These are phyloP conservation scores for Fusarium coicis DNA, from an alignment of 2,329 filamentous ascomycete genomes.

Conservation along the genomic window DNA sequence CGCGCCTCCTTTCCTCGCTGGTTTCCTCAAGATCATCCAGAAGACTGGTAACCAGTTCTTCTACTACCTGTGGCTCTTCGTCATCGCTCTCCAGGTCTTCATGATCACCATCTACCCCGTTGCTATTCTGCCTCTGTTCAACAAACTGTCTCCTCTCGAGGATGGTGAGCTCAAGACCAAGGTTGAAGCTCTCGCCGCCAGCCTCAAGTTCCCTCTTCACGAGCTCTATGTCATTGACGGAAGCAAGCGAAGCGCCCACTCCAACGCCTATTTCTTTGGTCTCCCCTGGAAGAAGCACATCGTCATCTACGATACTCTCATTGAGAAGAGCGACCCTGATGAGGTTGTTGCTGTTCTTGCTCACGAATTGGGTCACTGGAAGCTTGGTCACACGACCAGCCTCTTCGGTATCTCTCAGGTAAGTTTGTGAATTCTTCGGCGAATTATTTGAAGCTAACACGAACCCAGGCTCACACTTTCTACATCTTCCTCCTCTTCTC, in stretches of 20 bases:
- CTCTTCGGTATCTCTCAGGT: constrained; percentile 88
- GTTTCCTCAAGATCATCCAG: constrained; percentile 92
- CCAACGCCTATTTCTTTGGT: constrained; percentile 95
- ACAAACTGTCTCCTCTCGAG: constrained; percentile 94
- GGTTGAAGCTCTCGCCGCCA: constrained; percentile 84
- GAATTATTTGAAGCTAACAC: constrained; percentile 42
- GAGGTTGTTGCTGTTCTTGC: constrained; percentile 96
- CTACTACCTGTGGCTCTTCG: constrained; percentile 97
- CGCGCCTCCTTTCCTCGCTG: constrained; percentile 88
- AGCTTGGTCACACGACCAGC: constrained; percentile 91
- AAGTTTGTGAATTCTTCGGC: constrained; percentile 33
- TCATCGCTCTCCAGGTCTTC: constrained; percentile 88
- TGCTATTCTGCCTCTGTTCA: constrained; percentile 93
- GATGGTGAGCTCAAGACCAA: constrained; percentile 87
- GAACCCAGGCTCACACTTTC: constrained; percentile 82
- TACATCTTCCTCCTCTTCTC: constrained; percentile 98
- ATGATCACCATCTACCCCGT: constrained; percentile 97
- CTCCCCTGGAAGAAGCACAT: constrained; percentile 99
- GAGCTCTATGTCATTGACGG: constrained; percentile 96
- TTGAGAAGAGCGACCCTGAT: constrained; percentile 91
- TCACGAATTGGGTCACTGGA: constrained; percentile 98
- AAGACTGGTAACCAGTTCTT: constrained; percentile 95
- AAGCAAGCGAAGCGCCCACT: constrained; percentile 86
- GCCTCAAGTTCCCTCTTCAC: constrained; percentile 89
- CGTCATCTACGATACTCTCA: constrained; percentile 97